A percentile compares a stretch with the other conserved stretches of the same genome.
Conservation (phyloP, 495 filamentous ascomycete species). For the Pyronema domesticum region DNA sequence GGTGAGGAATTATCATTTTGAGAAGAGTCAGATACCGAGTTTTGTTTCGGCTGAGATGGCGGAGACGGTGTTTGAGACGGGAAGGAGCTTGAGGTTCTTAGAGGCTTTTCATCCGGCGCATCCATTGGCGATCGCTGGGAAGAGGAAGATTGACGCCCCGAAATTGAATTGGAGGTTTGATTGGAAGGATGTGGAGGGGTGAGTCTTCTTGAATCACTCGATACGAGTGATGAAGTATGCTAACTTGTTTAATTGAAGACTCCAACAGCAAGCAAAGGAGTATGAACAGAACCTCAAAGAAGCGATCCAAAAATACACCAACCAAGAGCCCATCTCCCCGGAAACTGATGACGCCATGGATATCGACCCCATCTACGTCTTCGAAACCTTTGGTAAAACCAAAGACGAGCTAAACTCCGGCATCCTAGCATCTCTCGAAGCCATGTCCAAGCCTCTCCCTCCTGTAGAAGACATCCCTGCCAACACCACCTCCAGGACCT, state of each 20-base stretch:
- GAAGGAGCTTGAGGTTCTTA: constrained; percentile 56
- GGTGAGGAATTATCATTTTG: constrained; percentile 28
- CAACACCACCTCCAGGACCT: not conserved
- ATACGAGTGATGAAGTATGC: not conserved
- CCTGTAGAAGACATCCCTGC: constrained; percentile 3
- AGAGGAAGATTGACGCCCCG: constrained; percentile 34
- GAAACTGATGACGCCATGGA: not conserved
- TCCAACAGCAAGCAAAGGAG: constrained; percentile 17
- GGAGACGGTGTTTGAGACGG: constrained; percentile 54
- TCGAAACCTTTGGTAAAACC: constrained; percentile 32
- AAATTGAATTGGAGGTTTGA: constrained; percentile 53
- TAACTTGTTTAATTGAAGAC: not conserved
- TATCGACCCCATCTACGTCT: not conserved
- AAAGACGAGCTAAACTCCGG: constrained; percentile 32
- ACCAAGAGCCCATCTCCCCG: not conserved
- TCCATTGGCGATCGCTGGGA: constrained; percentile 39
- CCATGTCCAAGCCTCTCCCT: constrained; percentile 14
- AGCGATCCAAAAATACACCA: constrained; percentile 6
- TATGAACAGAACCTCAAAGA: constrained; percentile 16
- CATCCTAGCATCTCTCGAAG: constrained; percentile 34
- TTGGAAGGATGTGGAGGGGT: constrained; percentile 51
- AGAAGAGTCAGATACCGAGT: constrained; percentile 42
- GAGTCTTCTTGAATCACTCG: not conserved
- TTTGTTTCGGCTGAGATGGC: constrained; percentile 50
- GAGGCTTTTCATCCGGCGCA: constrained; percentile 58